phyloP scores from a whole-genome alignment of 2,329 filamentous ascomycete species.

The Cladophialophora chaetospira region DNA sequence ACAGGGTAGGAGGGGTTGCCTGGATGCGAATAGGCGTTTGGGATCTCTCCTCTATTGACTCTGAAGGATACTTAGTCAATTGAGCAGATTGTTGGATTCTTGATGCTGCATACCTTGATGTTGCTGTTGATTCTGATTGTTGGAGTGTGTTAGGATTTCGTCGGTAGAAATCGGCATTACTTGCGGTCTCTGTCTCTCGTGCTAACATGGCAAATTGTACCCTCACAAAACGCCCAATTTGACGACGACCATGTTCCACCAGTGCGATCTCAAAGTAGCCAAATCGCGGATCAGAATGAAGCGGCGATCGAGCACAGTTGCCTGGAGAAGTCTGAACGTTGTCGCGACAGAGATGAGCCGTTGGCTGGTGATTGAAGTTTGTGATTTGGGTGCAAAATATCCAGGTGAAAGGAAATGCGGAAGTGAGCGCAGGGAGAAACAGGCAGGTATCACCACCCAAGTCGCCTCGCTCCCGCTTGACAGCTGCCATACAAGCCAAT shows the following conservation, averaged over 20 bases:
- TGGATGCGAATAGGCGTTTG: constrained; percentile 9
- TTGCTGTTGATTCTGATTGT: constrained; percentile 7
- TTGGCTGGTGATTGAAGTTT: constrained; percentile 34
- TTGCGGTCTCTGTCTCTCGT: constrained; percentile 23
- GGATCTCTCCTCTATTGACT: constrained; percentile 11
- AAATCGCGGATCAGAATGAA: constrained; percentile 47
- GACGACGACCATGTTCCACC: constrained; percentile 36
- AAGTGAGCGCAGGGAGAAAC: constrained; percentile 15
- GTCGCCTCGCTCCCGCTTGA: neutral
- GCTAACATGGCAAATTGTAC: constrained; percentile 34
- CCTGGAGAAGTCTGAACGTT: constrained; percentile 47
- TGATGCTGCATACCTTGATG: constrained; percentile 27
- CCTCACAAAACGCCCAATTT: constrained; percentile 23
- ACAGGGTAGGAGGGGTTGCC: constrained; percentile 10
- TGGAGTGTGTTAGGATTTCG: constrained; percentile 26
- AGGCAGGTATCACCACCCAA: neutral
- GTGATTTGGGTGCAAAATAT: constrained; percentile 18
- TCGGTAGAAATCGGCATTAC: constrained; percentile 32
- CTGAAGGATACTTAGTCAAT: constrained; percentile 11
- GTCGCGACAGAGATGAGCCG: constrained; percentile 46
- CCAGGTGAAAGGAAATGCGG: constrained; percentile 15
- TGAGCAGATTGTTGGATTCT: neutral
- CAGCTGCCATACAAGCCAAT: constrained; percentile 20
- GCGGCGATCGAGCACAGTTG: constrained; percentile 36
- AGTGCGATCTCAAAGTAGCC: constrained; percentile 40